These are phyloP conservation scores for Zygosaccharomyces kombuchaensis DNA, from an alignment of 805 yeast genomes.

Conservation along the genomic window DNA sequence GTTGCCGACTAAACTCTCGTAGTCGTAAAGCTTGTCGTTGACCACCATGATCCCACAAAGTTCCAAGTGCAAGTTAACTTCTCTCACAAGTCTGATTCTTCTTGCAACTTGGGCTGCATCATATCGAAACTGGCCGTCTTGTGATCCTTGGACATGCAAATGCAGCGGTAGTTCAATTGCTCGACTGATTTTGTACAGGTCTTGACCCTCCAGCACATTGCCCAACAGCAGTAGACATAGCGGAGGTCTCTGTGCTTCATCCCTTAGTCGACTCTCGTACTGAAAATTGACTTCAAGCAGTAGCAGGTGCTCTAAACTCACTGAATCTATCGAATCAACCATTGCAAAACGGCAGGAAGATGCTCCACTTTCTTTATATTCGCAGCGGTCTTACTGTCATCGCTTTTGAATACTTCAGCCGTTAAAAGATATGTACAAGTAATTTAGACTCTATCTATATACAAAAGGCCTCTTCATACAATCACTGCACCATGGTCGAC, in stretches of 20 bases:
- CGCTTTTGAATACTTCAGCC: conserved; percentile 6
- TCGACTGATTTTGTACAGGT: conserved; percentile 1
- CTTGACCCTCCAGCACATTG: not conserved
- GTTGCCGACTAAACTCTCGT: conserved; percentile 3
- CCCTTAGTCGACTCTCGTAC: conserved; percentile 5
- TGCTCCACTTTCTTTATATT: not conserved
- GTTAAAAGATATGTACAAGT: conserved; percentile 8
- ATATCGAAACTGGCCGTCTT: conserved; percentile 8
- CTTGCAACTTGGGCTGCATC: conserved; percentile 7
- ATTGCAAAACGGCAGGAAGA: not conserved
- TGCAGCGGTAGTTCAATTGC: conserved; percentile 11
- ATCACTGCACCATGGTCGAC: conserved; percentile 45
- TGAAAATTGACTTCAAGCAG: conserved; percentile 13
- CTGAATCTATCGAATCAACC: not conserved
- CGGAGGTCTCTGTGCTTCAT: conserved; percentile 6
- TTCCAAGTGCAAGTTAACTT: conserved; percentile 7
- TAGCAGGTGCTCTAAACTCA: conserved; percentile 9
- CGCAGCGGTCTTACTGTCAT: not conserved
- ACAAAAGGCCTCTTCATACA: conserved; percentile 29
- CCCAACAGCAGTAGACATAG: conserved; percentile 20
- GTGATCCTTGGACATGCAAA: not conserved
- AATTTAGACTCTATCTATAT: conserved; percentile 10
- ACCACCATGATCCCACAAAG: conserved; percentile 12
- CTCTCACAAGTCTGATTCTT: conserved; percentile 10
- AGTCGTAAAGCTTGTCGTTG: conserved; percentile 12